phyloP scores from a whole-genome alignment of 176 grass and related monocot species.

The Hyparrhenia diplandra region DNA sequence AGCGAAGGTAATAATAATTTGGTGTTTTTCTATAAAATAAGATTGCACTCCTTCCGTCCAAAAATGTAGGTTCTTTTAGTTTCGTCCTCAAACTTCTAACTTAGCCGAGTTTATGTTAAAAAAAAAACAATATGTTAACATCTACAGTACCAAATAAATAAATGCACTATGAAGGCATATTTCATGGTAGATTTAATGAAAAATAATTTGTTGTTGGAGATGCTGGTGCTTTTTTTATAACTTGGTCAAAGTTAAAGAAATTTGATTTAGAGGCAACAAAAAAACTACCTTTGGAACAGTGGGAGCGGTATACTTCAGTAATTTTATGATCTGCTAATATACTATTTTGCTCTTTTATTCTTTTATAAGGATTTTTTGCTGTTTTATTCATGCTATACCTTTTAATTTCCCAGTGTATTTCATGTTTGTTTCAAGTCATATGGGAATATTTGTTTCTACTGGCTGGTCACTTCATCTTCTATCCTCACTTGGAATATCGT shows the following conservation, averaged over 20 bases:
- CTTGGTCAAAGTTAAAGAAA: not conserved
- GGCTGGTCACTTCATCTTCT: not conserved
- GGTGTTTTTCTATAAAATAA: not conserved
- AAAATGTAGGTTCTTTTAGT: not conserved
- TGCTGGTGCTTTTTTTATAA: not conserved
- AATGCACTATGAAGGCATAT: not conserved
- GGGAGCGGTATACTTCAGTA: not conserved
- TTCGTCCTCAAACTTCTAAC: not conserved
- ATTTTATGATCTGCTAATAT: not conserved
- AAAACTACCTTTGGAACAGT: not conserved
- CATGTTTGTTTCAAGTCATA: not conserved
- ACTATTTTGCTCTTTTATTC: not conserved
- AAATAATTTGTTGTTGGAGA: not conserved
- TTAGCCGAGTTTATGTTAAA: not conserved
- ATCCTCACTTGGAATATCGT: not conserved
- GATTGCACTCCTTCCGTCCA: not conserved
- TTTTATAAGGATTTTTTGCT: not conserved
- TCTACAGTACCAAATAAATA: not conserved
- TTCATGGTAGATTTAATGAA: not conserved
- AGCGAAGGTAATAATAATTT: conserved; percentile 68
- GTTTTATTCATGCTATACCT: not conserved
- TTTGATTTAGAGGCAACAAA: not conserved
- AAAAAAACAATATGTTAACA: not conserved
- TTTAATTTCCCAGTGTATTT: not conserved
- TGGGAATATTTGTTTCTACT: not conserved